Base-by-base conservation (phyloP, 176 grass and related monocot species). In the Thalia dealbata region DNA sequence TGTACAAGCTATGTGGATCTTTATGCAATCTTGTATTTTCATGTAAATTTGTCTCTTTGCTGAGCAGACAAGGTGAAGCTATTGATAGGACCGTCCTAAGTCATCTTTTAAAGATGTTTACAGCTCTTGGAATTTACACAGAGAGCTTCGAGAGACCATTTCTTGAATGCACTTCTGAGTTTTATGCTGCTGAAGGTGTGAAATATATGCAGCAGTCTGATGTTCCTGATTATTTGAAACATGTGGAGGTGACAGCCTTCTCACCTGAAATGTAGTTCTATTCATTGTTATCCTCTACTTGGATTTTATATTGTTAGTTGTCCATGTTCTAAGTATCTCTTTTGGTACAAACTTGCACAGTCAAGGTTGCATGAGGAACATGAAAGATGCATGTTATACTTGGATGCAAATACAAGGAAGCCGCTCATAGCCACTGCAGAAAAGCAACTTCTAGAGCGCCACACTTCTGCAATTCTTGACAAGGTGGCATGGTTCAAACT, bases 191-290 rank as follows among this genome's bases (percentile, higher is more conserved):
- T 27, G 95, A 99, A 86, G 95, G 95, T 84, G 81, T 93, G 62
- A 99, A 95, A 82, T 99, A 88, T 86, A 87, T 99, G 90, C 95
- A 99, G 60, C 95, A 93, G 32, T 91, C 85, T 74, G 95, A 99
- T 82, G 84, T 99, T 84, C 90, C 95, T 67, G 95, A 99, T 75
- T 99, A 93, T 80, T 78, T 99, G 61, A 99, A 83, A 73, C 95
- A 99, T 81, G 90, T 88, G 7, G 90, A 99, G 85, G 95, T 99
- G 70, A 74, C 74, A 50, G 79, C 28, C 7, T 35, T 61, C 43
- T 68, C 13, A 54, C 19, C 54, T 58, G 54, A 21, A 58, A 21
- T 65, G 25, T 14, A 6, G 15, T 65, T 44, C 27, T 44, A 7
- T 21, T 22, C 43, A 41, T 30, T 68, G 28, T 32, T 64, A 80